These are phyloP conservation scores for Purpureocillium takamizusanense DNA, from an alignment of 2,329 filamentous ascomycete genomes.

Conservation along the genomic window DNA sequence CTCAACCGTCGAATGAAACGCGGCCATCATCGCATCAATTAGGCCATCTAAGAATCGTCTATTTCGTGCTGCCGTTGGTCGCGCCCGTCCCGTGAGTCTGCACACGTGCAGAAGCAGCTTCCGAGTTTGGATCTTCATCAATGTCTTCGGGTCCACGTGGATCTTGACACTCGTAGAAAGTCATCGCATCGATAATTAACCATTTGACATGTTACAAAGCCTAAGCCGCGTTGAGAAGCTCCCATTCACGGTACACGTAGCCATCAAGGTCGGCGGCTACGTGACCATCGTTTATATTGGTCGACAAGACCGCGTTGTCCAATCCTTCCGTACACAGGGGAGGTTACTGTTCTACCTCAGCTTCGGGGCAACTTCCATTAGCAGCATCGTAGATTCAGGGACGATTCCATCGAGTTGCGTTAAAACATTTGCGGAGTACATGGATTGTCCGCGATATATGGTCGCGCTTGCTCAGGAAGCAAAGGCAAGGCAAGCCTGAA, in stretches of 20 bases:
- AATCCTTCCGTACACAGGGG: constrained; percentile 38
- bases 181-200: constrained; percentile 37
- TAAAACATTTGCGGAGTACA: too few relatives aligned
- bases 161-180: constrained; percentile 44
- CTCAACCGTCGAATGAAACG: constrained; percentile 64
- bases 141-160: constrained; percentile 64
- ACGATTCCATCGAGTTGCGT: too few relatives aligned
- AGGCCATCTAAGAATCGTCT: constrained; percentile 50
- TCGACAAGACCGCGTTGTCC: constrained; percentile 43
- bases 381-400: too few relatives aligned
- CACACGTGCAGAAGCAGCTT: constrained; percentile 27
- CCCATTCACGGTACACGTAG: constrained; percentile 44
- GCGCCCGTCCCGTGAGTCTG: constrained; percentile 39
- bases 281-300: constrained; percentile 50
- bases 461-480: too few relatives aligned
- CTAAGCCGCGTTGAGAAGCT: constrained; percentile 48
- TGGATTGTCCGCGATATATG: too few relatives aligned
- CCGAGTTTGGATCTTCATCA: constrained; percentile 59
- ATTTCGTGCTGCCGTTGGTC: constrained; percentile 50
- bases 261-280: constrained; percentile 48
- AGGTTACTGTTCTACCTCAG: constrained; percentile 28
- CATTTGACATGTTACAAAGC: constrained; percentile 54
- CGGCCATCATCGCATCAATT: constrained; percentile 57
- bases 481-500: too few relatives aligned
- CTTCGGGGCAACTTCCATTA: too few relatives aligned